Base-by-base conservation (phyloP, 2,329 filamentous ascomycete genomes). In the Teratosphaeria destructans region DNA sequence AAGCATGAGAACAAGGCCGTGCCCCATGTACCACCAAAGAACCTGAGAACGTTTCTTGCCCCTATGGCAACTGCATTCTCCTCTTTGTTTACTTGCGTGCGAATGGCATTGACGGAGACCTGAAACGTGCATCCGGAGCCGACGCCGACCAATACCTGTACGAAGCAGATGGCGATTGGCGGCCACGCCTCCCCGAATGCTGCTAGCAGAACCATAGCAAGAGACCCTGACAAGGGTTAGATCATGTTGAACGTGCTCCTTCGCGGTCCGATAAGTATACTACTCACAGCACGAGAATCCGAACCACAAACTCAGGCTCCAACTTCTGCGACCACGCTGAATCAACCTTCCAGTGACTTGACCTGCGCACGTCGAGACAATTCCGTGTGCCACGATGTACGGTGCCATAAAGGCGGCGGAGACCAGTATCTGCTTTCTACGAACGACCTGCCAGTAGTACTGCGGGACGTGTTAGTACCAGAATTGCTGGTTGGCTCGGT, bases 61-160 rank as follows among this genome's bases (percentile, higher is more conserved):
- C 65, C 63, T 12, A 65, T 59, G 1, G 65, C 63, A 2, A 64
- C 59, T 16, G 64, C 65, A 23, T 60, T 59, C 3, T 61, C 59
- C 5, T 63, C 62, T 14, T 54, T 57, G 11, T 53, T 57, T 12
- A 65, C 65, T 55, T 68, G 62, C 19, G 59, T 59, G n/a, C 59
- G 57, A 35, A 68, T 62, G 1, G 62, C 64, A 27, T 63, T 60
- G 59, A 68, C 62, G 12, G 63, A 65, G 57, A 66, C 67, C 26
- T 66, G 64, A 59, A 67, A 68, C 10, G 58, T 61, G 16, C 60
- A 60, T 52, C 66, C 65, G 6, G 66, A 65, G 19, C 65, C 65
- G 4, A 67, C 26, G 1, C 64, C 66, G 27, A 66, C 60, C 12
- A 67, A 34, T 16, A 65, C 57, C 52, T 56, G 60, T 14, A 66